Base-by-base conservation (phyloP, 75 land plant species). In the Pinus albicaulis region DNA sequence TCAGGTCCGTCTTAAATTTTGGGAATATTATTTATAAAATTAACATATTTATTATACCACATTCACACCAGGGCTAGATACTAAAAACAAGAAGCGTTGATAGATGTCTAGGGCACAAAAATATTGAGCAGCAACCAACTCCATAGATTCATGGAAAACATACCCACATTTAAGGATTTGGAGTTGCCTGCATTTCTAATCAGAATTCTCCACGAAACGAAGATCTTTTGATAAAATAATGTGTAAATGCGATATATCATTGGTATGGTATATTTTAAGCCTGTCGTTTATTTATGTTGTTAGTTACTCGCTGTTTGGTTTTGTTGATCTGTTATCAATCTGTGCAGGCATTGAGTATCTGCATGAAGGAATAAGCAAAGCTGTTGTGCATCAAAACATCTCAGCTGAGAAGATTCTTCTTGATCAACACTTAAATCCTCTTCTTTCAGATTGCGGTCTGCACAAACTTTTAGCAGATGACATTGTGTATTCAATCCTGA, bases 361-460 rank as follows among this genome's bases (percentile, higher is more conserved):
- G 58, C 99, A 96, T 64, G 68, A 71, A 38, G 80, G 77, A 72
- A 81, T 74, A 55, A 53, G 63, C 14, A 85, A 86, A 28, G 75
- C 87, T 7, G 66, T 96, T 8, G 86, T 93, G 26, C 98, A 92
- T 74, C 91, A 88, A 55, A 92, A 90, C 84, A 80, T 96, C 14
- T 96, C 98, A 57, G 94, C 91, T 3, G 82, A 91, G 59, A 96
- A 96, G 64, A 82, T 96, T 13, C 90, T 96, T 16, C 76, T 93
- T 15, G 97, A 96, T 75, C 80, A 85, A 60, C 73, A 85, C 55
- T 83, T 79, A 74, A 87, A 84, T 26, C 86, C 98, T 25, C 75
- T 85, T 12, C 77, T 95, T 55, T 86, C 98, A 0, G 86, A 85
- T 74, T 93, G 90, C 17, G 92, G 92, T 55, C 72, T 92, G 14